Evolutionary conservation across 345 rosid species (phyloP).

Genomic region (Balakata baccata): DNA sequence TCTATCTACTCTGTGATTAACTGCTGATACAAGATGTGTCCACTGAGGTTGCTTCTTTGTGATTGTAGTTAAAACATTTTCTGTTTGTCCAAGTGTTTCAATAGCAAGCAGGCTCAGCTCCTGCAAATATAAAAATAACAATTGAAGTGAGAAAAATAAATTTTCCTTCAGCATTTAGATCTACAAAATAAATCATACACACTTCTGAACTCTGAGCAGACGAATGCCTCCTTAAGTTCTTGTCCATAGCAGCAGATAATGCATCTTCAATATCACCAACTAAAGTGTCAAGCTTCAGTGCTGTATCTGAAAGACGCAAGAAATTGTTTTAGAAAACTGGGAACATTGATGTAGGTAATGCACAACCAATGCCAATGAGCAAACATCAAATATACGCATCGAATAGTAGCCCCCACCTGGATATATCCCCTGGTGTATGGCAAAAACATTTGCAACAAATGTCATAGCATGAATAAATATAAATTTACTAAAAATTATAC

Average conservation of each 20-base stretch:
- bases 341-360: not conserved
- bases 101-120: slow-evolving; percentile 59
- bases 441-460: not conserved
- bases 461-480: not conserved
- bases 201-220: slow-evolving; percentile 57
- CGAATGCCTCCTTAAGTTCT: slow-evolving; percentile 48
- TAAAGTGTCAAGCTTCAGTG: slow-evolving; percentile 72
- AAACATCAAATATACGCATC: not conserved
- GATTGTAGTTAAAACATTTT: slow-evolving; percentile 60
- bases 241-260: slow-evolving; percentile 63
- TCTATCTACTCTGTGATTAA: slow-evolving; percentile 89
- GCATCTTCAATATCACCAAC: slow-evolving; percentile 93
- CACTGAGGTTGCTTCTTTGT: slow-evolving; percentile 68
- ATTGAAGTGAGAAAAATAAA: not conserved
- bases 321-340: slow-evolving; percentile 17
- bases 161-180: slow-evolving; percentile 8
- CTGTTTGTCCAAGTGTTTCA: slow-evolving; percentile 51
- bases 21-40: slow-evolving; percentile 71
- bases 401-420: not conserved
- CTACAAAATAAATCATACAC: slow-evolving; percentile 26
- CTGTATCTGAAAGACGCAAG: slow-evolving; percentile 65
- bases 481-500: not conserved
- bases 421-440: not conserved
- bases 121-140: slow-evolving; percentile 38
- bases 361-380: not conserved